These are phyloP conservation scores for Coniosporium apollinis DNA, from an alignment of 495 filamentous ascomycete genomes.

Conservation along the genomic window DNA sequence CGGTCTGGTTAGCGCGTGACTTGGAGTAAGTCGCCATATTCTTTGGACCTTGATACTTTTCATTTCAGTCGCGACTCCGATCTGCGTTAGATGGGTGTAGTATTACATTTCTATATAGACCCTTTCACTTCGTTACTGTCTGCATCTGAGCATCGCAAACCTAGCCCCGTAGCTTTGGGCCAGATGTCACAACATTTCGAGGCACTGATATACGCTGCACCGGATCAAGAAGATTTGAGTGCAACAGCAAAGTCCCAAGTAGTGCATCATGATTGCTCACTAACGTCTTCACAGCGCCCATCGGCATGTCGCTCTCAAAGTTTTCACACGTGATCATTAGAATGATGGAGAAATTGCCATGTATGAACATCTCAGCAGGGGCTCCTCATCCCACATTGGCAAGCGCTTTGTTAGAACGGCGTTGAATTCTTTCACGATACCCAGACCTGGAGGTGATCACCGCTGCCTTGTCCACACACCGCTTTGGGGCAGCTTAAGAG, in stretches of 20 bases:
- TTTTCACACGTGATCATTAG: background rate
- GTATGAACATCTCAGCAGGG: background rate
- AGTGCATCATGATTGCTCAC: background rate
- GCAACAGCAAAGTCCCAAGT: background rate
- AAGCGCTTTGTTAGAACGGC: background rate
- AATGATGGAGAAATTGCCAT: background rate
- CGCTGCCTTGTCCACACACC: constrained; percentile 2
- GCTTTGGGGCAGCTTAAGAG: constrained; percentile 1
- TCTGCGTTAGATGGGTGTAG: too few species aligned
- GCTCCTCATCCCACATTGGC: background rate
- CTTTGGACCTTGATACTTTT: background rate
- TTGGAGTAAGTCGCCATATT: constrained; percentile 20
- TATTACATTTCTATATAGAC: background rate
- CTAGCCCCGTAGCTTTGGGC: too few species aligned
- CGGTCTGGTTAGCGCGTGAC: constrained; percentile 34
- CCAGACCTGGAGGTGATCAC: background rate
- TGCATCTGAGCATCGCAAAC: background rate
- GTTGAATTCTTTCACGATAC: background rate
- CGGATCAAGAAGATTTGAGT: too few species aligned
- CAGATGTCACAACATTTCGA: too few species aligned
- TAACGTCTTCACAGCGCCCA: background rate
- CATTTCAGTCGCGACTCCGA: background rate
- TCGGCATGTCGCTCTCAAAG: constrained; percentile 1
- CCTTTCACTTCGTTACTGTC: constrained; percentile 9
- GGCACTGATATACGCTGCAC: background rate